These are phyloP conservation scores for Amanita thiersii DNA, from an alignment of 768 basidiomycete genomes.

Conservation along the genomic window DNA sequence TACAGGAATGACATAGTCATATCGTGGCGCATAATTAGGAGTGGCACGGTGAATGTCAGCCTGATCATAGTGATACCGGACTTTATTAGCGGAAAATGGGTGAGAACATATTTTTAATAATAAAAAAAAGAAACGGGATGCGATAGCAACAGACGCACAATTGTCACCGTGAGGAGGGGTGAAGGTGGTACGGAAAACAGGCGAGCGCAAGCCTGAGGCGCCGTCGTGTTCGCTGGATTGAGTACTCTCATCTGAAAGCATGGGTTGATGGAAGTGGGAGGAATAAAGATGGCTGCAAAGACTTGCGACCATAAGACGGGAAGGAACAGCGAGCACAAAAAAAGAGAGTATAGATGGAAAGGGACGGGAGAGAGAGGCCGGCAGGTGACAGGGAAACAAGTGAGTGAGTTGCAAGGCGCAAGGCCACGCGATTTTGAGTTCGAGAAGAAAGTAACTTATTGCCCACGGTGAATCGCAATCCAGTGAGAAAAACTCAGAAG, in stretches of 20 bases:
- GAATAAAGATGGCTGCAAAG: constrained; percentile 47
- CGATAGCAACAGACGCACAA: constrained; percentile 47
- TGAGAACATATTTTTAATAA: too few species aligned
- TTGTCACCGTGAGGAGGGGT: constrained; percentile 41
- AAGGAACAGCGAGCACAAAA: too few species aligned
- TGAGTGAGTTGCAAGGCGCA: constrained; percentile 21
- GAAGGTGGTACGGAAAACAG: constrained; percentile 47
- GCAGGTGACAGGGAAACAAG: constrained; percentile 13
- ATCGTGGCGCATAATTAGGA: constrained; percentile 41
- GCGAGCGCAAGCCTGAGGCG: constrained; percentile 70
- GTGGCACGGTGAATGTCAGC: constrained; percentile 40
- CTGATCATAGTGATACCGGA: constrained; percentile 51
- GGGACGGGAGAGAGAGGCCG: constrained; percentile 15
- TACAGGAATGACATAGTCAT: constrained; percentile 38
- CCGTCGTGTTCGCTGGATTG: constrained; percentile 73
- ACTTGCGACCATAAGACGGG: constrained; percentile 58
- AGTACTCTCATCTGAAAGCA: constrained; percentile 54
- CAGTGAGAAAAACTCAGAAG: constrained; percentile 20
- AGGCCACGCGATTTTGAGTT: constrained; percentile 38
- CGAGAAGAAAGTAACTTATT: constrained; percentile 29
- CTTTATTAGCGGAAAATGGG: constrained; percentile 48
- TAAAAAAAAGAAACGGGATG: constrained; percentile 31
- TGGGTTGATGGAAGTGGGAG: constrained; percentile 37
- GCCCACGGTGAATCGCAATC: constrained; percentile 31
- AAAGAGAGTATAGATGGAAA: constrained; percentile 16